phyloP scores from a whole-genome alignment of 352 stramenopile genomes.

The Globisporangium solare region DNA sequence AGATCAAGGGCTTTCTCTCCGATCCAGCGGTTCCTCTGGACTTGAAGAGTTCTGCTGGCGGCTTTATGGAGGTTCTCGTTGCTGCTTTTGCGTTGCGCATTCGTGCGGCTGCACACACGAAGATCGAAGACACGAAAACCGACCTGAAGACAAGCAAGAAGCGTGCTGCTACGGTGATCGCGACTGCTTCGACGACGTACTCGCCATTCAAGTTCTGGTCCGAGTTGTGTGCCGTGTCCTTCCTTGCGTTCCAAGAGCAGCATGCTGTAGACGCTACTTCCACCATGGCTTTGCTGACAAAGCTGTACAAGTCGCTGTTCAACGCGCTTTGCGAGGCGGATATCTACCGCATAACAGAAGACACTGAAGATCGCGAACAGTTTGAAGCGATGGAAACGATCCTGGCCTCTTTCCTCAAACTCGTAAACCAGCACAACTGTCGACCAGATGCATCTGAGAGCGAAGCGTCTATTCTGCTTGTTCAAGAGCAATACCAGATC shows the following conservation, averaged over 20 bases:
- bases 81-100: conserved; percentile 51
- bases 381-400: conserved; percentile 79
- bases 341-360: conserved; percentile 83
- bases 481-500: conserved; percentile 35
- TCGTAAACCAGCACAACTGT: conserved; percentile 9
- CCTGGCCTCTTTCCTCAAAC: conserved; percentile 43
- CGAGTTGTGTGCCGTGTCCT: conserved; percentile 65
- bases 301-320: conserved; percentile 61
- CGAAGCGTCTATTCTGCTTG: background rate
- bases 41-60: conserved; percentile 46
- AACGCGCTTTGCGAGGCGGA: conserved; percentile 57
- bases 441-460: background rate
- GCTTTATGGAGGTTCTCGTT: conserved; percentile 65
- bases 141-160: conserved; percentile 77
- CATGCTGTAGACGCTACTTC: background rate
- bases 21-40: conserved; percentile 24
- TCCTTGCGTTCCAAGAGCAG: conserved; percentile 31
- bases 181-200: conserved; percentile 63
- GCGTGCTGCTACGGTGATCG: conserved; percentile 68
- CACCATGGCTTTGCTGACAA: conserved; percentile 33
- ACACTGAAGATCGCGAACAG: conserved; percentile 76
- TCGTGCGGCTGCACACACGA: conserved; percentile 46
- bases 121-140: conserved; percentile 69
- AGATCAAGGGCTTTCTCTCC: conserved; percentile 49
- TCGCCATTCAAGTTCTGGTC: conserved; percentile 88